Evolutionary conservation across 768 basidiomycete genomes (phyloP).

Genomic region (Trametes cingulata): DNA sequence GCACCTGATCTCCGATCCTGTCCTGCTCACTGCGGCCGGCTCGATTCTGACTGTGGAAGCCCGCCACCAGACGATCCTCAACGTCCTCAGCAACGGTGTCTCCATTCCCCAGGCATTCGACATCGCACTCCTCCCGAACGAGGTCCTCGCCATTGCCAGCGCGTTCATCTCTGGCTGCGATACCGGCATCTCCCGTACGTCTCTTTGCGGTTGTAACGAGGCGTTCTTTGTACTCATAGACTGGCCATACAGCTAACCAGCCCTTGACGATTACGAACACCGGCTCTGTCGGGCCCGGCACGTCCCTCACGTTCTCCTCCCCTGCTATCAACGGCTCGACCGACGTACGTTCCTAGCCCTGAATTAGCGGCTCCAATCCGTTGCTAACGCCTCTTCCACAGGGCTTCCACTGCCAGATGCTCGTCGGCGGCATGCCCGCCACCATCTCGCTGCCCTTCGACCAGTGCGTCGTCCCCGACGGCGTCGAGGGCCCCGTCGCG

Average conservation of each 20-base stretch:
- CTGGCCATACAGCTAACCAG: conserved; percentile 49
- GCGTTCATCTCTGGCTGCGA: conserved; percentile 72
- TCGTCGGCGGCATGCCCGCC: conserved; percentile 58
- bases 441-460: conserved; percentile 60
- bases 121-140: conserved; percentile 63
- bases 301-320: conserved; percentile 61
- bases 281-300: conserved; percentile 56
- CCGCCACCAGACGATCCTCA: conserved; percentile 80
- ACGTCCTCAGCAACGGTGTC: conserved; percentile 61
- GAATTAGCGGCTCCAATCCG: neutral
- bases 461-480: conserved; percentile 62
- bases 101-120: conserved; percentile 74
- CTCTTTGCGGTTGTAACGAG: neutral
- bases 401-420: conserved; percentile 74
- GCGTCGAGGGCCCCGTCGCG: conserved; percentile 74
- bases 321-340: conserved; percentile 53
- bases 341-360: conserved; percentile 36
- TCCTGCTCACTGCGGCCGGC: conserved; percentile 63
- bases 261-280: conserved; percentile 64
- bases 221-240: neutral
- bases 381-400: conserved; percentile 28
- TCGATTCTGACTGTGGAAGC: conserved; percentile 80
- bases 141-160: conserved; percentile 70
- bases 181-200: conserved; percentile 55
- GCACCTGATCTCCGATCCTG: conserved; percentile 58